A percentile compares a stretch with the other conserved stretches of the same genome.
phyloP scores from a whole-genome alignment of 2,329 filamentous ascomycete species.

The Tolypocladium inflatum region DNA sequence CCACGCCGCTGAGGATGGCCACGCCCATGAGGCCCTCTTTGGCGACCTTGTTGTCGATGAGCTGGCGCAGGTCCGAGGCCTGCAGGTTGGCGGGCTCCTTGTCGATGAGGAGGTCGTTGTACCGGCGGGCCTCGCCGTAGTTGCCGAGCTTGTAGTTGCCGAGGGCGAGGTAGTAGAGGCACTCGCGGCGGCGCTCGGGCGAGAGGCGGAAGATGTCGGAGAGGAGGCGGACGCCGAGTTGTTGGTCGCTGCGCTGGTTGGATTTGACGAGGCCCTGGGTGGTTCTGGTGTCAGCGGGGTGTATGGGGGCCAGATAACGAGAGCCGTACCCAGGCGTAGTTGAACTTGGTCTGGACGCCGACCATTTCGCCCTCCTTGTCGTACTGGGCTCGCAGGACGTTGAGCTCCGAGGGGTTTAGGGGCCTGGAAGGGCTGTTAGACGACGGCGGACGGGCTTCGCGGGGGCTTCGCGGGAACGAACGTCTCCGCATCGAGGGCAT shows the following conservation, averaged over 20 bases:
- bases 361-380: conserved; percentile 97
- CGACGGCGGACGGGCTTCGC: background rate
- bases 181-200: conserved; percentile 90
- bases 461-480: conserved; percentile 28
- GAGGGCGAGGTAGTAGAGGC: conserved; percentile 93
- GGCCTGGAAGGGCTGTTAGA: conserved; percentile 43
- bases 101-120: conserved; percentile 87
- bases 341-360: conserved; percentile 97
- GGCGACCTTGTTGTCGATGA: conserved; percentile 94
- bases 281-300: conserved; percentile 2
- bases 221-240: conserved; percentile 86
- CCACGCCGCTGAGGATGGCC: conserved; percentile 87
- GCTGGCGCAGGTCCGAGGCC: conserved; percentile 70
- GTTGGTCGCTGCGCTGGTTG: conserved; percentile 71
- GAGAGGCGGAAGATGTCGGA: conserved; percentile 94
- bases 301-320: background rate
- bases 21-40: conserved; percentile 91
- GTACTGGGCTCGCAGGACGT: conserved; percentile 87
- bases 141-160: conserved; percentile 98
- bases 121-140: conserved; percentile 87
- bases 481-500: conserved; percentile 97
- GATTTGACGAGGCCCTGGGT: conserved; percentile 89
- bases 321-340: conserved; percentile 82
- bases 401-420: conserved; percentile 82
- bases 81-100: conserved; percentile 89